phyloP scores from a whole-genome alignment of 495 filamentous ascomycete genomes.

The Physcia stellaris region DNA sequence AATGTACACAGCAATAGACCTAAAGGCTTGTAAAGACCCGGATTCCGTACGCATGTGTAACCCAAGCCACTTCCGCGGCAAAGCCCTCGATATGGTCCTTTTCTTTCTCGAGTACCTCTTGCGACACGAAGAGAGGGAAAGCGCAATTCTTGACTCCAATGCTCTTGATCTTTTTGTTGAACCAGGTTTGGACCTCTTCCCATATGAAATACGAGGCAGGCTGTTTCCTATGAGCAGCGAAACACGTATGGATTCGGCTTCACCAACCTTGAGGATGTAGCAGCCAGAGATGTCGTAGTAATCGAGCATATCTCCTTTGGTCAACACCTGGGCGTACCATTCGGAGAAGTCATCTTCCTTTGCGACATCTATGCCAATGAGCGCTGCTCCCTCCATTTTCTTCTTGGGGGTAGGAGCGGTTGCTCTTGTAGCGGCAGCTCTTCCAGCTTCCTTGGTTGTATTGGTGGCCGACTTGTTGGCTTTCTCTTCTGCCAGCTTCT shows the following conservation, averaged over 20 bases:
- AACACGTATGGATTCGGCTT: background rate
- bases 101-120: conserved; percentile 81
- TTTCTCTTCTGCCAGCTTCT: conserved; percentile 51
- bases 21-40: background rate
- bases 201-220: conserved; percentile 77
- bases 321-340: conserved; percentile 94
- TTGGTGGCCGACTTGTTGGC: conserved; percentile 51
- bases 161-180: conserved; percentile 71
- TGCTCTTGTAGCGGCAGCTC: conserved; percentile 30
- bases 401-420: conserved; percentile 28
- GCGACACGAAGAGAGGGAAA: conserved; percentile 87
- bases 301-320: conserved; percentile 89
- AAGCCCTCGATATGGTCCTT: conserved; percentile 97
- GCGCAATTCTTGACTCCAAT: conserved; percentile 89
- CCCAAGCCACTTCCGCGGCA: conserved; percentile 95
- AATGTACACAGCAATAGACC: conserved; percentile 11
- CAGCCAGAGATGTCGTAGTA: conserved; percentile 92
- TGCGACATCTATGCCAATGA: conserved; percentile 74
- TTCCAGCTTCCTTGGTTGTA: conserved; percentile 25
- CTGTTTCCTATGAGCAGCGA: conserved; percentile 15
- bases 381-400: conserved; percentile 43
- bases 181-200: conserved; percentile 83
- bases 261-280: conserved; percentile 67
- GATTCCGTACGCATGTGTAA: conserved; percentile 71
- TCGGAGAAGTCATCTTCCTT: conserved; percentile 80